Evolutionary conservation across 108 stramenopile species (phyloP).

Genomic region (Nitzschia inconspicua): DNA sequence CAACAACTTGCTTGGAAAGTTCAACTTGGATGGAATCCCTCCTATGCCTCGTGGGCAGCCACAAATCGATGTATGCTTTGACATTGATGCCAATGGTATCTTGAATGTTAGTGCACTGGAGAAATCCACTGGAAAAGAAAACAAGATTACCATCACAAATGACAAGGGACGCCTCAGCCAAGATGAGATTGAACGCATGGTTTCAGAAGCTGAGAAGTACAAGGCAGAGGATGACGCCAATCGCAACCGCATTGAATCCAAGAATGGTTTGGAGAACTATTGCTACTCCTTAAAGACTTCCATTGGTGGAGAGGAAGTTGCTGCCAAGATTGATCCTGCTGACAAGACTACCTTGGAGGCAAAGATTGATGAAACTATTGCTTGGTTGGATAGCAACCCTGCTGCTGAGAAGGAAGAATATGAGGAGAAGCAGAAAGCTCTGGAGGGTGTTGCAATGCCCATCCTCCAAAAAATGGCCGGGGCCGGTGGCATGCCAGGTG

Average conservation of each 20-base stretch:
- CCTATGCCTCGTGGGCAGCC: constrained; percentile 99
- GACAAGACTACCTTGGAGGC: constrained; percentile 81
- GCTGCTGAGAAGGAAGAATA: constrained; percentile 97
- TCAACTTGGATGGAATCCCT: constrained; percentile 98
- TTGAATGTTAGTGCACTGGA: constrained; percentile 92
- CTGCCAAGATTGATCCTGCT: constrained; percentile 73
- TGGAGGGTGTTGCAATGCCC: constrained; percentile 92
- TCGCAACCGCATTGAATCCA: constrained; percentile 92
- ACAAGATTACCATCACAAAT: constrained; percentile 99
- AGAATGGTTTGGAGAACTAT: constrained; percentile 97
- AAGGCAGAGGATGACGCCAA: constrained; percentile 98
- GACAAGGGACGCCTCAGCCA: constrained; percentile 98
- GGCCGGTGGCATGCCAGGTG: constrained; percentile 55
- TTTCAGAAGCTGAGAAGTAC: constrained; percentile 97
- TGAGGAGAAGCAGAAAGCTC: constrained; percentile 96
- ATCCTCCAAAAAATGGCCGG: constrained; percentile 85
- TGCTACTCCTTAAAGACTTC: constrained; percentile 93
- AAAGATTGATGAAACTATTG: constrained; percentile 89
- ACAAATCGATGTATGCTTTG: constrained; percentile 98
- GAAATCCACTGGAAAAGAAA: constrained; percentile 99
- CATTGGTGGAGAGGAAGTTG: constrained; percentile 84
- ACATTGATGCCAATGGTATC: constrained; percentile 95
- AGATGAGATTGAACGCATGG: constrained; percentile 99
- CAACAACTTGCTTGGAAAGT: constrained; percentile 99
- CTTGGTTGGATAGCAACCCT: constrained; percentile 93